Evolutionary conservation across 2,329 filamentous ascomycete species (phyloP).

Genomic region (Daldinia sp.): DNA sequence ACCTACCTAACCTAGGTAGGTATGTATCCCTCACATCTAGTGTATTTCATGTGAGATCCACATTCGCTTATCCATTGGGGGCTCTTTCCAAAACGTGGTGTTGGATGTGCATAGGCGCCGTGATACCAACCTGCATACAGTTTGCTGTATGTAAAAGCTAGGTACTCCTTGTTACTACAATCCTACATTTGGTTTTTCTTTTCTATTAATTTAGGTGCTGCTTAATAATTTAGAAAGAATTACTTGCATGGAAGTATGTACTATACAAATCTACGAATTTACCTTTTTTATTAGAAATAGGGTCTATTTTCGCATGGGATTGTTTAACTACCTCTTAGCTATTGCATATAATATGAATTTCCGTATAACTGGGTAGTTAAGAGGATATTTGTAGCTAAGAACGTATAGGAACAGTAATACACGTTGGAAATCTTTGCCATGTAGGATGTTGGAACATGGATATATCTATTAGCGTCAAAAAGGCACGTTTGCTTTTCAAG

Average conservation of each 20-base stretch:
- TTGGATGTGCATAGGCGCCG: constrained; percentile 44
- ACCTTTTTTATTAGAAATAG: no score
- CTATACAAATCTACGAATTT: neutral
- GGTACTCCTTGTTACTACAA: constrained; percentile 9
- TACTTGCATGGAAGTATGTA: neutral
- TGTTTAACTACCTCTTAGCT: neutral
- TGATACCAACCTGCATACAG: constrained; percentile 33
- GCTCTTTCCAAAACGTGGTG: constrained; percentile 34
- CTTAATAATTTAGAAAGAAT: constrained; percentile 17
- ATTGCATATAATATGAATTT: neutral
- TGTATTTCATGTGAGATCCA: constrained; percentile 9
- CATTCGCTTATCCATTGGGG: constrained; percentile 24
- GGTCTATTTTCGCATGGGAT: neutral
- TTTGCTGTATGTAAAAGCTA: neutral
- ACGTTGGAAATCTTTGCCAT: constrained; percentile 8
- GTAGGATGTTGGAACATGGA: neutral
- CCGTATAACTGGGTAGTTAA: neutral
- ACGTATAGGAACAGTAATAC: neutral
- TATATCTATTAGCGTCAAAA: neutral
- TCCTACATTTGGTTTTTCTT: neutral
- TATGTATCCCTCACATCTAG: neutral
- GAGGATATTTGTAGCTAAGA: neutral
- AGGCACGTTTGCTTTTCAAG: constrained; percentile 13
- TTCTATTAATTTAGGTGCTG: neutral
- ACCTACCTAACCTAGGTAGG: no score